These are phyloP conservation scores for Trametes hirsuta DNA, from an alignment of 1,284 basidiomycete species.

Conservation along the genomic window DNA sequence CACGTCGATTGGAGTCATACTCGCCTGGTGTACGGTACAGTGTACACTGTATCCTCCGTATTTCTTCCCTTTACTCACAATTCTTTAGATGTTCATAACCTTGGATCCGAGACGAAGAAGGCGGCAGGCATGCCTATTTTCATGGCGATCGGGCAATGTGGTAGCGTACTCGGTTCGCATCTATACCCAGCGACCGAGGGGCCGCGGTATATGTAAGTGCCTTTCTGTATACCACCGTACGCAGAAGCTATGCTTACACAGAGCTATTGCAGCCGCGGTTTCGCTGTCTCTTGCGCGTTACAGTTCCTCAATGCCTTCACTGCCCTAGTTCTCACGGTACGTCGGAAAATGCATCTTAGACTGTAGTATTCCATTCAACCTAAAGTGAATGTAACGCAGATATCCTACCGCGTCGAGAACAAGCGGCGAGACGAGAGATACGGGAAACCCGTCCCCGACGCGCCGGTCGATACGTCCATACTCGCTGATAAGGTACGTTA, in stretches of 20 bases:
- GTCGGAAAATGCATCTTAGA: not conserved
- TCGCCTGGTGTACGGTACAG: constrained; percentile 71
- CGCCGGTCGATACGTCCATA: constrained; percentile 64
- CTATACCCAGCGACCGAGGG: constrained; percentile 67
- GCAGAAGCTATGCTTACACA: not conserved
- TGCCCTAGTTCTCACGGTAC: constrained; percentile 55
- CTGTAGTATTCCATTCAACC: not conserved
- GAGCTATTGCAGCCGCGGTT: constrained; percentile 55
- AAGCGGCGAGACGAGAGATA: constrained; percentile 54
- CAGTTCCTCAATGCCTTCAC: constrained; percentile 61
- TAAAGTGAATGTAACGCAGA: constrained; percentile 36
- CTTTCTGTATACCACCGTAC: constrained; percentile 14
- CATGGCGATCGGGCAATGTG: constrained; percentile 76
- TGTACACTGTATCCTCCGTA: not conserved
- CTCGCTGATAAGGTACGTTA: constrained; percentile 64
- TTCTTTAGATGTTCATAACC: constrained; percentile 64
- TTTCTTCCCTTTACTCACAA: not conserved
- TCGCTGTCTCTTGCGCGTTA: constrained; percentile 61
- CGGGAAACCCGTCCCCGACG: constrained; percentile 53
- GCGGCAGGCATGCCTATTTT: constrained; percentile 76
- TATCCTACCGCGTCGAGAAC: constrained; percentile 68
- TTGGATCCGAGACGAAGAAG: constrained; percentile 78
- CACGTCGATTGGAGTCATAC: constrained; percentile 64
- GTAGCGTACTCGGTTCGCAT: constrained; percentile 73
- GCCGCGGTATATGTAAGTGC: constrained; percentile 59